Evolutionary conservation across 192 early-diverging fungal species (phyloP), one percentile per base, ranked within the genome.

Genomic region (Funneliformis mosseae): DNA sequence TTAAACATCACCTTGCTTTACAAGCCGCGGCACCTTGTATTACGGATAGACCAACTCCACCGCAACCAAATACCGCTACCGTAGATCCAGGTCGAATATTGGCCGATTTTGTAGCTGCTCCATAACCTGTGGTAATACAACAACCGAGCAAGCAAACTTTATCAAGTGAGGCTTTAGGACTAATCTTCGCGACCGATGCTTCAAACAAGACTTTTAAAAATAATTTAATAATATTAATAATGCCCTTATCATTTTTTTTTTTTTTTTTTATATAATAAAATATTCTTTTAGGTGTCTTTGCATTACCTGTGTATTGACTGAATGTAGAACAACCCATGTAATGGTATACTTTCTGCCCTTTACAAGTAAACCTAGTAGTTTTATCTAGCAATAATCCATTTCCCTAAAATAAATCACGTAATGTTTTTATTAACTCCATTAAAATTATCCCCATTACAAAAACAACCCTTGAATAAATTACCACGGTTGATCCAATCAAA

Each of bases 301-400:
- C 33, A 33, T 83, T 76, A 90, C 89, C 89, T 38, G 96, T 96
- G 91, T 99, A 99, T 86, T 99, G 95, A 79, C 92, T 92, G 83
- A 99, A 99, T 4, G 97, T 99, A 18, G 95, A 97, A 62, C 91
- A 92, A 18, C 94, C 94, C 97, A 99, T 99, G 85, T 96, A 99
- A 84, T 99, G 97, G 87, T 91, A 96, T 68, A 98, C 92, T 5
- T 79, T 81, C 87, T 97, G 86, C 39, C 96, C 97, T 60, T 93
- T 93, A 92, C 95, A 95, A 45, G 94, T 91, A 84, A 99, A 99
- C 45, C 97, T 91, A 16, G 92, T 90, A 4, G 96, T 97, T 45
- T 90, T 88, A 81, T 99, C 97, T 45, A 97, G 97, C 97, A 99
- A 98, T 82, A 95, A 88, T 45, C 97, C 97, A 69, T 90, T 88